Percentiles rank a stretch among this genome's conserved stretches.
These are phyloP conservation scores for Calcarisporium arbuscula DNA, from an alignment of 2,329 filamentous ascomycete species.

Conservation along the genomic window DNA sequence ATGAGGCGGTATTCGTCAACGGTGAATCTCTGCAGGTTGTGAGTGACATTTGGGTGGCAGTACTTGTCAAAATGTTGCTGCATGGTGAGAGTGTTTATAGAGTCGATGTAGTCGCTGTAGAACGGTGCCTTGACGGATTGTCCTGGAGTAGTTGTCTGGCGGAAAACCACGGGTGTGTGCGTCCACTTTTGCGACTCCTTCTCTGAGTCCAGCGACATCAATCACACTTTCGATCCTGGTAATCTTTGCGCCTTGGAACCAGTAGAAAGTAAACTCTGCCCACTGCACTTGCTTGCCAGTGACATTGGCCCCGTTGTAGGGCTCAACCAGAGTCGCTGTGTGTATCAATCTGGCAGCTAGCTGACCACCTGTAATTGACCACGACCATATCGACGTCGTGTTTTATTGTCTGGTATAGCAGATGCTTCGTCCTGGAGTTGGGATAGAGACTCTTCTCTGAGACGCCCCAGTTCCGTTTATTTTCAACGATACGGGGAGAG, in stretches of 20 bases:
- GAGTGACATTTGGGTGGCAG: slow-evolving; percentile 19
- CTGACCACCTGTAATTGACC: not conserved
- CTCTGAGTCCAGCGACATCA: not conserved
- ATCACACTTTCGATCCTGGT: not conserved
- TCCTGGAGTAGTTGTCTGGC: not conserved
- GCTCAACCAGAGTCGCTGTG: not conserved
- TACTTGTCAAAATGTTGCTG: slow-evolving; percentile 16
- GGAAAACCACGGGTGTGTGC: not conserved
- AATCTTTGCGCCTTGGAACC: not conserved
- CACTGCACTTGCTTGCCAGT: not conserved
- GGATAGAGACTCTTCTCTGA: not conserved
- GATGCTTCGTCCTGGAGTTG: not conserved
- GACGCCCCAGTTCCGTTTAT: not conserved
- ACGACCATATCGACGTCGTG: not conserved
- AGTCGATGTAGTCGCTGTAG: slow-evolving; percentile 24
- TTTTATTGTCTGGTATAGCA: not conserved
- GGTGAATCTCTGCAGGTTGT: slow-evolving; percentile 21
- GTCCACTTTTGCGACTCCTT: not conserved
- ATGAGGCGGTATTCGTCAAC: slow-evolving; percentile 19
- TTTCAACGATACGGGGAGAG: not conserved
- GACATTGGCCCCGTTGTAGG: not conserved
- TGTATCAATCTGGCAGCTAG: not conserved
- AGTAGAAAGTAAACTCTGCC: not conserved
- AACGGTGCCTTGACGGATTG: not conserved
- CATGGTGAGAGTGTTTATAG: slow-evolving; percentile 24